Evolutionary conservation across 2,329 filamentous ascomycete species (phyloP), one percentile per base, ranked within the genome.

Genomic region (Ophiocordyceps camponoti-rufipedis): DNA sequence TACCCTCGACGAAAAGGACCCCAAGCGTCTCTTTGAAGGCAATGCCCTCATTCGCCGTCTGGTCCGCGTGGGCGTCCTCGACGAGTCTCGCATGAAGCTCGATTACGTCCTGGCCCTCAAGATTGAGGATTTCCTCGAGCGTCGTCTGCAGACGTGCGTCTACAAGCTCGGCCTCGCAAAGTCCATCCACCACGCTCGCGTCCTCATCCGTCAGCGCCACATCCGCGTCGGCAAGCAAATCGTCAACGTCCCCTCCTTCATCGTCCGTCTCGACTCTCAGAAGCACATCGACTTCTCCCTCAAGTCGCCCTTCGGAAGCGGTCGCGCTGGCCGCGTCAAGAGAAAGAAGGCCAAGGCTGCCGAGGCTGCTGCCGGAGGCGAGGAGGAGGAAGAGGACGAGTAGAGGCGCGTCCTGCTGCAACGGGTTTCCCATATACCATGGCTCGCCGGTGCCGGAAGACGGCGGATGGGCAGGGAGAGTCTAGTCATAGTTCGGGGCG

Each of bases 11-110:
- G 91, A 98, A 79, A 98, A 98, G 78, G 91, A 98, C 75, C 91
- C 91, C 70, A 96, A 96, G 83, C 88, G 91, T 74, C 88, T 98
- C 58, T 98, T 98, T 79, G 91, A 98, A 80, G 91, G 91, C 73
- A 98, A 98, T 72, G 91, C 91, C 68, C 81, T 98, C 69, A 98
- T 98, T 83, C 91, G 91, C 70, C 91, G 91, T 85, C 87, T 98
- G 58, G 91, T 98, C 58, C 91, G 91, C 70, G 88, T 96, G 68
- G 91, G 91, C 85, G 91, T 98, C 64, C 86, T 98, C 65, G 91
- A 98, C 70, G 91, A 98, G 78, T 88, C 88, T 68, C 91, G 91
- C 80, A 98, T 98, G 91, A 98, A 95, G 85, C 91, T 98, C 79
- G 91, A 98, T 95, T 95, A 98, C 83, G 91, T 98, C 67, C 76